These are phyloP conservation scores for Hypoxylon lienhwacheense DNA, from an alignment of 495 filamentous ascomycete genomes.

Conservation along the genomic window DNA sequence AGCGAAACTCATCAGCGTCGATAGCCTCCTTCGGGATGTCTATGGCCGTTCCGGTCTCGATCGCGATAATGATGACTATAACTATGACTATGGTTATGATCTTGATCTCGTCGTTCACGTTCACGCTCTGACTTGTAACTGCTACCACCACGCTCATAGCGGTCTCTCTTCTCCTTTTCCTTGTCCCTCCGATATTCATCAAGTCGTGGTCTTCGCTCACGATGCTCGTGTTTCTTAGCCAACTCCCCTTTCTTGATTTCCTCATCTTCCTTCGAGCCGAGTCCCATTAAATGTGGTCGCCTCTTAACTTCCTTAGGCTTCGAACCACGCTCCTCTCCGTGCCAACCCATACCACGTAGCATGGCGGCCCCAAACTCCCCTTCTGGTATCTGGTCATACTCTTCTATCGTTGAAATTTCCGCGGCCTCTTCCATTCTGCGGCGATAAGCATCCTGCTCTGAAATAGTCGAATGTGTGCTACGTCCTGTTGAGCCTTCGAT, in stretches of 20 bases:
- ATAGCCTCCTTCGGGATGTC: conserved; percentile 32
- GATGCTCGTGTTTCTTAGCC: conserved; percentile 36
- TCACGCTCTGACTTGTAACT: conserved; percentile 55
- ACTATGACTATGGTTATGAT: conserved; percentile 40
- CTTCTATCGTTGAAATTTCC: conserved; percentile 72
- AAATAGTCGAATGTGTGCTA: conserved; percentile 31
- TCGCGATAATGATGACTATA: conserved; percentile 31
- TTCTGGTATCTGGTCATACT: conserved; percentile 85
- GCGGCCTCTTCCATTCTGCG: conserved; percentile 71
- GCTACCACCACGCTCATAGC: conserved; percentile 44
- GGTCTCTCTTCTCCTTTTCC: conserved; percentile 44
- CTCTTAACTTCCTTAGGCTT: conserved; percentile 58
- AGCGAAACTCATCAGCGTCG: conserved; percentile 7
- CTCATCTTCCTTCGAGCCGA: conserved; percentile 76
- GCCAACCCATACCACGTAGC: conserved; percentile 92
- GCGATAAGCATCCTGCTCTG: conserved; percentile 71
- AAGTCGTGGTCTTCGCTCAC: conserved; percentile 44
- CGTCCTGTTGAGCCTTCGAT: conserved; percentile 38
- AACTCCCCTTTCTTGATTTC: conserved; percentile 51
- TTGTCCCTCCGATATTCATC: conserved; percentile 50
- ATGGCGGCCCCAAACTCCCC: conserved; percentile 92
- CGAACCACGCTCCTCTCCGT: conserved; percentile 66
- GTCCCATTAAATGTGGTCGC: conserved; percentile 77
- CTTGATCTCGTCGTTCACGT: conserved; percentile 44
- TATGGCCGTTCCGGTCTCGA: conserved; percentile 35